phyloP scores from a whole-genome alignment of 768 basidiomycete species.

The Brasilioporus rufonigricans region DNA sequence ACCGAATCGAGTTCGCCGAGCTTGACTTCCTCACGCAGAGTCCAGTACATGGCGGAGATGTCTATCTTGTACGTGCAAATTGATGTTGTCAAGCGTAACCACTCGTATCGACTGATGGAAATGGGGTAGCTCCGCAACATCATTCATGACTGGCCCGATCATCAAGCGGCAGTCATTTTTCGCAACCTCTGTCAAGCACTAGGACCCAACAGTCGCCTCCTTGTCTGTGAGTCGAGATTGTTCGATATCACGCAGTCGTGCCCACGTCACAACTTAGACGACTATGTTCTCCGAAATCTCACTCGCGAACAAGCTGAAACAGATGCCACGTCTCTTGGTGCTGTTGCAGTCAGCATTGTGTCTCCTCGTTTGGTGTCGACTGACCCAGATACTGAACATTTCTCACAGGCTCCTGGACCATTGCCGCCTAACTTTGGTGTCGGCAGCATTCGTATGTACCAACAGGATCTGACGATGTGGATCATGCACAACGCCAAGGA shows the following conservation, averaged over 20 bases:
- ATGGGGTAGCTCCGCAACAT: conserved; percentile 22
- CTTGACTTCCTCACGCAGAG: conserved; percentile 31
- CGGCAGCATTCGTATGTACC: conserved; percentile 28
- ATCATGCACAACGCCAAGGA: conserved; percentile 33
- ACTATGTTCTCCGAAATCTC: conserved; percentile 19
- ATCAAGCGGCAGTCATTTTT: conserved; percentile 15
- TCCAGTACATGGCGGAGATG: too few species aligned
- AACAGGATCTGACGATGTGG: conserved; percentile 32
- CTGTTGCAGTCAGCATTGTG: conserved; percentile 16
- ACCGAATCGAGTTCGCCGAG: conserved; percentile 26
- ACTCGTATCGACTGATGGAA: too few species aligned
- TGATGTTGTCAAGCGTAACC: too few species aligned
- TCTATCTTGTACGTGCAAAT: too few species aligned
- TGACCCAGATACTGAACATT: not conserved
- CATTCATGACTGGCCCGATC: conserved; percentile 36
- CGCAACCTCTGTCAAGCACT: conserved; percentile 30
- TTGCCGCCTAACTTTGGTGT: conserved; percentile 34
- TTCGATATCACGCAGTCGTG: not conserved
- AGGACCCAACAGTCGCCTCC: conserved; percentile 29
- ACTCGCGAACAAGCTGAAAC: conserved; percentile 11
- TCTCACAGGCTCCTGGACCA: conserved; percentile 32
- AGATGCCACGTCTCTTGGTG: conserved; percentile 13
- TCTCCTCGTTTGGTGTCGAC: not conserved
- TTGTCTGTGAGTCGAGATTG: conserved; percentile 27
- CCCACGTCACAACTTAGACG: conserved; percentile 16